Percentiles rank a stretch among this genome's conserved stretches.
Evolutionary conservation across 306 rosid species (phyloP).

Genomic region (Pterocarpus santalinus): DNA sequence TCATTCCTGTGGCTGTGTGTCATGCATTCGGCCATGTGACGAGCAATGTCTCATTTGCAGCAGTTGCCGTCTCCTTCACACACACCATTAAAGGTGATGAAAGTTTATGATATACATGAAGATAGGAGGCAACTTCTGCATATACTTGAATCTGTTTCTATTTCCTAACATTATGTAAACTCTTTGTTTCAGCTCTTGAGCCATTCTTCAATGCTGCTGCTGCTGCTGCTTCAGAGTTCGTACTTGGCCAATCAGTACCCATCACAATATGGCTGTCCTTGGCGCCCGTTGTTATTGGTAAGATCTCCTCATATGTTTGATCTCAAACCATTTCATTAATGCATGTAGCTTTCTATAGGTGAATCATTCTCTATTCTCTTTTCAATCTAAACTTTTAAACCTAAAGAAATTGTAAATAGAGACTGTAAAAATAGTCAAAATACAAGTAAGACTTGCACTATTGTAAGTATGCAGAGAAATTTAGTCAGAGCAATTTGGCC

Average conservation of each 20-base stretch:
- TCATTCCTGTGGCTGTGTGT: conserved; percentile 89
- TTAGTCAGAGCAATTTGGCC: conserved; percentile 1
- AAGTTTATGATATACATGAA: conserved; percentile 20
- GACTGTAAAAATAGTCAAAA: background rate
- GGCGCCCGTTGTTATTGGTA: conserved; percentile 96
- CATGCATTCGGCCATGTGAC: conserved; percentile 97
- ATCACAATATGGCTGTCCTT: conserved; percentile 84
- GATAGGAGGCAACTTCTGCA: background rate
- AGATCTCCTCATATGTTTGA: background rate
- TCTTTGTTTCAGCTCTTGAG: conserved; percentile 75
- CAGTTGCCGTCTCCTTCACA: conserved; percentile 96
- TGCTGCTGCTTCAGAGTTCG: conserved; percentile 76
- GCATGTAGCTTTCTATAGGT: too few relatives aligned
- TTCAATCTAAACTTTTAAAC: too few relatives aligned
- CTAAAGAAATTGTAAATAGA: background rate
- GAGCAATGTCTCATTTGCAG: conserved; percentile 96
- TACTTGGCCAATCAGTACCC: conserved; percentile 87
- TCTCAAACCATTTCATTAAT: too few relatives aligned
- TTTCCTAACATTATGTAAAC: conserved; percentile 16
- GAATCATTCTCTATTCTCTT: too few relatives aligned
- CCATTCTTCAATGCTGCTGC: conserved; percentile 90
- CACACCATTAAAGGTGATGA: conserved; percentile 84
- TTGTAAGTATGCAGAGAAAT: background rate
- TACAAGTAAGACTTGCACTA: background rate
- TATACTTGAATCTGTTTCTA: conserved; percentile 9